Base-by-base conservation (phyloP, 768 basidiomycete genomes). In the Cystobasidium tubakii region DNA sequence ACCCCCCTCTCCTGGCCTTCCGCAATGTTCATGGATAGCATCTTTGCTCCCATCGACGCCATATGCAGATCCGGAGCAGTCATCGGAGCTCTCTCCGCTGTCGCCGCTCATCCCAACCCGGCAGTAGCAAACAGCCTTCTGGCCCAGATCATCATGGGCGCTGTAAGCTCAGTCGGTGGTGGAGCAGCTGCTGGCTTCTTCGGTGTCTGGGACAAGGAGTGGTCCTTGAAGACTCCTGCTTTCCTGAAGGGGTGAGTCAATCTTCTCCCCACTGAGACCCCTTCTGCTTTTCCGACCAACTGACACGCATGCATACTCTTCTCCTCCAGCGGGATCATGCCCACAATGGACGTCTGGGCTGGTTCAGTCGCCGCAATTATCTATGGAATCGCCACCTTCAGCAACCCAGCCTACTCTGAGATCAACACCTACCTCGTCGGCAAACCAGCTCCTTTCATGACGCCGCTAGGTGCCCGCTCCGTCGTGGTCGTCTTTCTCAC, bases 1-100 rank as follows among this genome's bases (percentile, higher is more conserved):
- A 43, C 43, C 3, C 70, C 36, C 33, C 50, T 74, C 42, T 55
- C 73, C 4, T 55, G 50, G 62, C 66, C 73, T 1, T 55, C 62
- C 25, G 43, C 29, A 19, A 23, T 31, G 12, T 17, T 66, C 62
- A 53, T 66, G 34, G 64, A 66, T 25, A 54, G 36, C 33, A n/a
- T 74, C 70, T 74, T 53, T 29, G 67, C 73, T n/a, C 62, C 66
- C n/a, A 72, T 74, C 25, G 73, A 74, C 34, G 73, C 73, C n/a
- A 66, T 66, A 44, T 66, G 64, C 66, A 34, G 73, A 7, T 62
- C 53, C 1, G 64, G 36, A 1, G 70, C 73, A 7, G 73, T 74
- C 36, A 36, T 67, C 25, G 73, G 70, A 3, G 73, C 64, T 31
- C 27, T 74, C 21, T 27, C 29, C n/a, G 66, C 66, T 23, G 66